These are phyloP conservation scores for Fremontodendron californicum DNA, from an alignment of 345 rosid genomes.

Conservation along the genomic window DNA sequence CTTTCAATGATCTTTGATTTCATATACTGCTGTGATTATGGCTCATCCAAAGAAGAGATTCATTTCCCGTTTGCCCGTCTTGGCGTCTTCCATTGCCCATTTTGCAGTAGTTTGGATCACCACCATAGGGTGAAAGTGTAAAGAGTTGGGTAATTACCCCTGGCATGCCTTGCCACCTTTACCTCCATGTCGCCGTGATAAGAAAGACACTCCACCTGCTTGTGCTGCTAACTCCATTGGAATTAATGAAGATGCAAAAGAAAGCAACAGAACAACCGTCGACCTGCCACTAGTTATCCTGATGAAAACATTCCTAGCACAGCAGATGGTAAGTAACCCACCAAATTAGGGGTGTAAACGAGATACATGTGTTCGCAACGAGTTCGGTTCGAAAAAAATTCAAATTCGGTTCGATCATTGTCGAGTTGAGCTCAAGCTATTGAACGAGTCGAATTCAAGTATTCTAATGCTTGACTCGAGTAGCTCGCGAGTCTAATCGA, in stretches of 20 bases:
- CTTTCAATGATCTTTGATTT: too few species aligned
- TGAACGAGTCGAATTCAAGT: too few species aligned
- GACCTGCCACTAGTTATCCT: not conserved
- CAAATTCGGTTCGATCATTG: too few species aligned
- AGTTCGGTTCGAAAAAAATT: too few species aligned
- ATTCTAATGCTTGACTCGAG: too few species aligned
- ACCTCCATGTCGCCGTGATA: not conserved
- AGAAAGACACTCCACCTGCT: not conserved
- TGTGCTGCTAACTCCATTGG: not conserved
- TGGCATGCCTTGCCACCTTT: not conserved
- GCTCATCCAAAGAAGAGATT: conserved; percentile 4
- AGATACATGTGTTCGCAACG: too few species aligned
- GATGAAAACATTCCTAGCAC: not conserved
- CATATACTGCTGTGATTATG: not conserved
- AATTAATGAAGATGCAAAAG: not conserved
- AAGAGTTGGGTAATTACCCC: too few species aligned
- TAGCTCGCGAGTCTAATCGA: too few species aligned
- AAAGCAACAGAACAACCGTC: not conserved
- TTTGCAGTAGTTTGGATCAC: not conserved
- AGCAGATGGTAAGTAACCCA: too few species aligned
- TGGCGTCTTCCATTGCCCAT: not conserved
- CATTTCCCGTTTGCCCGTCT: not conserved
- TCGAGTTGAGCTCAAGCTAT: too few species aligned
- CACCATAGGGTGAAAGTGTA: not conserved
- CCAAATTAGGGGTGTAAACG: too few species aligned